Base-by-base conservation (phyloP, 768 basidiomycete species). In the Trametes cingulata region DNA sequence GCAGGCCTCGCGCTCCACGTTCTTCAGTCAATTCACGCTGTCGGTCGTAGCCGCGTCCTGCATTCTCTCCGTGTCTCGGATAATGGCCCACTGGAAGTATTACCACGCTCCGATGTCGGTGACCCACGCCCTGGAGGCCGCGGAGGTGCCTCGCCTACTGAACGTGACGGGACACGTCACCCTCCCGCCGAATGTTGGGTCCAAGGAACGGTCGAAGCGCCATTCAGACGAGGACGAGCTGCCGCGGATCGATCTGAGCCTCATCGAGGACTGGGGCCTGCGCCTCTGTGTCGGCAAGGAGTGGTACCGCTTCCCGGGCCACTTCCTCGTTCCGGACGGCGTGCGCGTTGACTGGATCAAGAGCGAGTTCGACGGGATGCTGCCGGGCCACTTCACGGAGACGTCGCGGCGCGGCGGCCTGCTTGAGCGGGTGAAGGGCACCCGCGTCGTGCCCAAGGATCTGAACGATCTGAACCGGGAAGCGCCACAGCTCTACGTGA, bases 301-400 rank as follows among this genome's bases (percentile, higher is more conserved):
- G 74, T 99, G 97, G 97, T 80, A 98, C 70, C 83, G 96, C 22
- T 99, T 94, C 79, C 91, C 95, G 2, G 85, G 93, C 3, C 89
- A 90, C 71, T 98, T 90, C 73, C 81, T 96, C 48, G 82, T 98
- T 20, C 95, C 95, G 1, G 83, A 87, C 58, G 90, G 85, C 25
- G 76, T 98, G 58, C 80, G 85, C 25, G 85, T 96, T n/a, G 82
- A 88, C 58, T 98, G 94, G 74, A 78, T 98, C 72, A 91, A 94
- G 77, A 94, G 90, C 73, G 93, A 90, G 58, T 98, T 98, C 66
- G 82, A 87, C 62, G 96, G 94, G 10, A 81, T 93, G 69, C 77
- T 99, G 62, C 97, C 97, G 14, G 83, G 87, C 19, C 89, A 91
- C 71, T 98, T 97, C 76, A 74, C 74, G 55, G 74, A 76, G 66